A percentile compares a stretch with the other conserved stretches of the same genome.
Conservation (phyloP, 2,329 filamentous ascomycete species). For the Alternaria sp. region DNA sequence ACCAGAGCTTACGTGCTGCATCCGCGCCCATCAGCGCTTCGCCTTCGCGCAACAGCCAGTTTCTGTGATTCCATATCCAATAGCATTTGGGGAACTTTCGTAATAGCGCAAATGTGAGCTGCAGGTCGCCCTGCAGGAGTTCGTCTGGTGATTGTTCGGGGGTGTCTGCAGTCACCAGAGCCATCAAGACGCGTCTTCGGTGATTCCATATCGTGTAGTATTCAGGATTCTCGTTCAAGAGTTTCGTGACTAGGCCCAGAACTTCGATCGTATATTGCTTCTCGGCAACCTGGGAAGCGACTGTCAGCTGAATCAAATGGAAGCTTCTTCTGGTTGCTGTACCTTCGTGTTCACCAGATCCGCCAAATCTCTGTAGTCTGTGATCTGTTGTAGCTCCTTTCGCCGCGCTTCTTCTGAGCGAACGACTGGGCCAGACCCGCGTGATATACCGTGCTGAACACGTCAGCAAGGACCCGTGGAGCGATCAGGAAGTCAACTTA, state of each 20-base stretch:
- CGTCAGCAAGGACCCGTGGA: constrained; percentile 24
- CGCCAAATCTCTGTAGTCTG: constrained; percentile 75
- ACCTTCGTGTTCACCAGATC: constrained; percentile 71
- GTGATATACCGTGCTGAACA: constrained; percentile 84
- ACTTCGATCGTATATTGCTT: constrained; percentile 61
- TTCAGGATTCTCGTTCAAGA: constrained; percentile 80
- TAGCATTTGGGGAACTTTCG: constrained; percentile 94
- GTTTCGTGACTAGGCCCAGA: constrained; percentile 72
- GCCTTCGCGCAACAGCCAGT: constrained; percentile 80
- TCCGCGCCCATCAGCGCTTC: constrained; percentile 66
- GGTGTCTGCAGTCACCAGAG: constrained; percentile 58
- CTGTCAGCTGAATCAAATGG: background rate
- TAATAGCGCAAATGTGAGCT: constrained; percentile 83
- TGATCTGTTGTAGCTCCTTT: constrained; percentile 77
- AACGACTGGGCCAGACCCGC: constrained; percentile 59
- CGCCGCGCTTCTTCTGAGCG: constrained; percentile 73
- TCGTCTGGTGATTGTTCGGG: constrained; percentile 50
- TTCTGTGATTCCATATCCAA: constrained; percentile 98
- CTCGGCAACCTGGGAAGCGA: constrained; percentile 48
- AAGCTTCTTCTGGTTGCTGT: background rate
- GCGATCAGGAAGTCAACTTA: constrained; percentile 29
- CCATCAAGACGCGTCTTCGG: constrained; percentile 74
- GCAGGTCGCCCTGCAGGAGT: constrained; percentile 74
- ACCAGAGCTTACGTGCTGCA: constrained; percentile 73
- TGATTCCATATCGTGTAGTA: constrained; percentile 93